A percentile compares a stretch with the other conserved stretches of the same genome.
These are phyloP conservation scores for Mucor plumbeus DNA, from an alignment of 371 early-diverging fungal genomes.

Conservation along the genomic window DNA sequence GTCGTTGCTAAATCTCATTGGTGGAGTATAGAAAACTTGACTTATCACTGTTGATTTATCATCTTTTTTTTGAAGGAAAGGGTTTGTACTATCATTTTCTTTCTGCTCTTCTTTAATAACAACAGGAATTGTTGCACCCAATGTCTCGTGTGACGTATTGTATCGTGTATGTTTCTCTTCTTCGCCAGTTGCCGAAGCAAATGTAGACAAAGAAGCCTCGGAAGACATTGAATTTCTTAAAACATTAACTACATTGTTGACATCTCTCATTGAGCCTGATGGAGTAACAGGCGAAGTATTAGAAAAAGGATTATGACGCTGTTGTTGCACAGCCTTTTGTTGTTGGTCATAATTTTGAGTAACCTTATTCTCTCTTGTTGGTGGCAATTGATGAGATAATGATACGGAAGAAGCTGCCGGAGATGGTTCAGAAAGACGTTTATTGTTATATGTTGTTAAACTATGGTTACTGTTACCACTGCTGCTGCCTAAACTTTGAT, in stretches of 20 bases:
- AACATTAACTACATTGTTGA: conserved; percentile 3
- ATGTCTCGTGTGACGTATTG: conserved; percentile 2
- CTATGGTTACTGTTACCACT: neutral
- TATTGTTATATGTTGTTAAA: neutral
- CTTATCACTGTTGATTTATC: neutral
- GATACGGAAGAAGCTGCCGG: neutral
- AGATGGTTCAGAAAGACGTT: conserved; percentile 8
- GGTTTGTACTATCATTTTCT: neutral
- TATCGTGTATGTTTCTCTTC: conserved; percentile 2
- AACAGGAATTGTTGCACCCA: neutral
- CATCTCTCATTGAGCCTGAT: conserved; percentile 13
- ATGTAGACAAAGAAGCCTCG: neutral
- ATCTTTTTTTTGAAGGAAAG: neutral
- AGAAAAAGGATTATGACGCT: conserved; percentile 10
- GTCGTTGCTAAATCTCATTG: conserved; percentile 2
- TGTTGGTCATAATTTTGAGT: conserved; percentile 12
- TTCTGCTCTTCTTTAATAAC: neutral
- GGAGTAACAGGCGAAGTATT: conserved; percentile 10
- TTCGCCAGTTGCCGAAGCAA: neutral
- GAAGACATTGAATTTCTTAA: conserved; percentile 13
- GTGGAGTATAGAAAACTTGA: neutral
- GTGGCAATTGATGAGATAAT: neutral
- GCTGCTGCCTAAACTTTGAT: neutral
- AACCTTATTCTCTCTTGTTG: conserved; percentile 8
- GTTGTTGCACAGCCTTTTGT: neutral